Base-by-base conservation (phyloP, 768 basidiomycete genomes). In the Hortiboletus flavorubellus region DNA sequence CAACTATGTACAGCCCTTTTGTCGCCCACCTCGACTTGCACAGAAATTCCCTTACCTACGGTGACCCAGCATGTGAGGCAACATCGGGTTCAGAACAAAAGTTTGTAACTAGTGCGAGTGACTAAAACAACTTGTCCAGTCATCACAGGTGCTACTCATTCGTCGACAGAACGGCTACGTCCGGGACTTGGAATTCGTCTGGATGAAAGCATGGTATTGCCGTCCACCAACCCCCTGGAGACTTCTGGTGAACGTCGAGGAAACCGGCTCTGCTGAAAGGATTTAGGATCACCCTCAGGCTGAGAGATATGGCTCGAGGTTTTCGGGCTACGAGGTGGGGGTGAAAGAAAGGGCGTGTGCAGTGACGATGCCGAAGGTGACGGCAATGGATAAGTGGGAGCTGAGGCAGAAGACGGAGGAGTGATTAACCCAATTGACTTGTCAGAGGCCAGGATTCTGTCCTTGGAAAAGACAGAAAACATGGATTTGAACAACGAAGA, bases 371-470 rank as follows among this genome's bases (percentile, higher is more conserved):
- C 21, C 26, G 73, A 72, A 16, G 76, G 71, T 15, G 71, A 66
- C 33, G 73, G 63, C 10, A 55, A 39, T 8, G 70, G 63, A 42
- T 62, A 63, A 31, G 50, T 16, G 30, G 59, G 50, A 7, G 42
- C 31, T 26, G 56, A 49, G 26, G 49, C 44, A 12, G 56, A 46
- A 15, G 85, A 77, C 12, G 75, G 81, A 14, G 86, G 86, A 0
- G 87, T 83, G 55, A 93, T 83, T 49, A 92, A 73, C 12, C 89
- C 91, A 60, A 89, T 85, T 14, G 83, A 75, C 8, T 78, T 73
- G 37, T 77, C 75, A 48, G 73, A 75, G n/a, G 80, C 72, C 21
- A 75, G 67, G 10, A 73, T 46, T 18, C 81, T 77, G 59, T 80
- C 72, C 46, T 66, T 61, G 35, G 72, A 70, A 70, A 76, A 56